phyloP scores from a whole-genome alignment of 768 basidiomycete genomes.

The Erythrobasidium yunnanense region DNA sequence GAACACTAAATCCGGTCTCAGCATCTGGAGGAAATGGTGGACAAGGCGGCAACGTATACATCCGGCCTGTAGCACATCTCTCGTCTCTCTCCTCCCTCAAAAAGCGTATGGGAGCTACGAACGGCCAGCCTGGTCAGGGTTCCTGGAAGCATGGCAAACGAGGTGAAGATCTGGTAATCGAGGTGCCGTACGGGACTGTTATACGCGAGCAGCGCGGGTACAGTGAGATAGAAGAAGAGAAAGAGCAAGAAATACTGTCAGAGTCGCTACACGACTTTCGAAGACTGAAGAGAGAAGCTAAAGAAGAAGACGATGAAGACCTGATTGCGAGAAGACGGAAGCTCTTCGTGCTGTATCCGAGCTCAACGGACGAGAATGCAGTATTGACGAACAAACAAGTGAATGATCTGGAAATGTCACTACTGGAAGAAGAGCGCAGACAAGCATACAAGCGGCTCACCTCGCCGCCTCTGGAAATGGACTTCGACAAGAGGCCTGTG shows the following conservation, averaged over 20 bases:
- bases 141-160: constrained; percentile 75
- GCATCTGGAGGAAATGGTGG: constrained; percentile 88
- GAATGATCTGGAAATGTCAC: constrained; percentile 42
- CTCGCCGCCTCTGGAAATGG: constrained; percentile 29
- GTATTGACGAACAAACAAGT: constrained; percentile 48
- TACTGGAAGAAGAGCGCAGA: constrained; percentile 40
- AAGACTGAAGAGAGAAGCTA: constrained; percentile 40
- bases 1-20: neutral
- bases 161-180: constrained; percentile 60
- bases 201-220: constrained; percentile 58
- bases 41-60: constrained; percentile 72
- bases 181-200: constrained; percentile 81
- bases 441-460: neutral
- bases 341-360: constrained; percentile 61
- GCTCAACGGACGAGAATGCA: constrained; percentile 53
- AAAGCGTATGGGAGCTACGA: constrained; percentile 55
- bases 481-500: constrained; percentile 27
- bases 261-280: constrained; percentile 52
- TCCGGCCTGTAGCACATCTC: constrained; percentile 64
- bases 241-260: constrained; percentile 48
- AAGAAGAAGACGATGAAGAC: constrained; percentile 16
- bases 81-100: constrained; percentile 66
- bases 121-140: constrained; percentile 66
- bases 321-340: constrained; percentile 43
- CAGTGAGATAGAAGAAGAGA: constrained; percentile 5